These are phyloP conservation scores for Plasmodium vinckei DNA, from an alignment of 169 alveolate species.

Conservation along the genomic window DNA sequence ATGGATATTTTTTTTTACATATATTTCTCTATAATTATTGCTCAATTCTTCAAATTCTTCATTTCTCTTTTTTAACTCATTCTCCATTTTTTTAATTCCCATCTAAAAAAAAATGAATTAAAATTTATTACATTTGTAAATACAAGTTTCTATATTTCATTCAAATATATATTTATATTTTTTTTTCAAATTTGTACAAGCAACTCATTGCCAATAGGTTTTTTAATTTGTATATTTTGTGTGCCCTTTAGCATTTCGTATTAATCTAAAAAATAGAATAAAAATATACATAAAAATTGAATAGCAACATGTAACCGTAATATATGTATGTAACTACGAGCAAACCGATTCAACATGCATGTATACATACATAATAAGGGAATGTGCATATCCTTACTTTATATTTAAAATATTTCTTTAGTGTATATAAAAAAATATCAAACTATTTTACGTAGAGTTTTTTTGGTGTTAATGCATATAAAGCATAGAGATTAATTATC, in stretches of 20 bases:
- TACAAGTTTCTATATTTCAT: neutral
- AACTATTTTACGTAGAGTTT: no score
- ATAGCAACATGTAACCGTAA: neutral
- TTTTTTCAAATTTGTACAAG: slow-evolving; percentile 26
- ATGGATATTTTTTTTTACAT: slow-evolving; percentile 15
- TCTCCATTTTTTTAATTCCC: slow-evolving; percentile 68
- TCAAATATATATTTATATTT: neutral
- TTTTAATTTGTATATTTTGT: slow-evolving; percentile 19
- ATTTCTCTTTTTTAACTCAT: slow-evolving; percentile 33
- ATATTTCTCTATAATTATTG: slow-evolving; percentile 47
- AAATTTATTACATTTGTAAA: neutral
- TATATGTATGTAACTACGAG: neutral
- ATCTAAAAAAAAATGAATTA: slow-evolving; percentile 15
- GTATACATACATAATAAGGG: no score
- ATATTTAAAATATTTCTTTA: no score
- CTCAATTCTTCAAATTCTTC: slow-evolving; percentile 59
- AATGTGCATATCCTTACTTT: no score
- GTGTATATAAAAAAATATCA: no score
- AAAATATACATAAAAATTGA: neutral
- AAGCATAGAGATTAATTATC: no score
- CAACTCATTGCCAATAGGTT: slow-evolving; percentile 21
- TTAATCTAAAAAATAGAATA: slow-evolving; percentile 7
- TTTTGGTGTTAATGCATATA: no score
- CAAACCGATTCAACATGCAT: no score
- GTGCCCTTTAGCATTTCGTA: slow-evolving; percentile 36